Conservation (phyloP, 345 rosid genomes). For the Dipteronia sinensis region DNA sequence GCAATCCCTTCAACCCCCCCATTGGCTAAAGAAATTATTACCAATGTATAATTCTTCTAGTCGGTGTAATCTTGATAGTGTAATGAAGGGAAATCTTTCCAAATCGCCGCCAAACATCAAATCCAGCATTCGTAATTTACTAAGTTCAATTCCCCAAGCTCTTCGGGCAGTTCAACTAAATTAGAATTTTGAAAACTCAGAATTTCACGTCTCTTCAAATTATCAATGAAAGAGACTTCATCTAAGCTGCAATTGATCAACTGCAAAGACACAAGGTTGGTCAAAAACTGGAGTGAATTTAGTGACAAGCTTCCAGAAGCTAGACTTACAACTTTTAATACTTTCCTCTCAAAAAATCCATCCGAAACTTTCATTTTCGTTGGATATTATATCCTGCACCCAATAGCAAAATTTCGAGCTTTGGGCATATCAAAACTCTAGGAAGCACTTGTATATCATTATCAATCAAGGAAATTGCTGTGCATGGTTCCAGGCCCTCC, state of each 20-base stretch:
- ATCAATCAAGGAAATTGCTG: no score
- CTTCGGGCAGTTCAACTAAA: not conserved
- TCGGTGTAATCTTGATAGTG: not conserved
- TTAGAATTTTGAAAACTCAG: not conserved
- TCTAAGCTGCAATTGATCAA: not conserved
- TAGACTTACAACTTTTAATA: no score
- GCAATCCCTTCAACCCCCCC: not conserved
- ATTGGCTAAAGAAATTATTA: not conserved
- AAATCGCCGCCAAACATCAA: not conserved
- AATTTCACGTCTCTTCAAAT: not conserved
- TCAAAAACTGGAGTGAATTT: not conserved
- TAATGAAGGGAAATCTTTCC: not conserved
- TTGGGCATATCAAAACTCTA: no score
- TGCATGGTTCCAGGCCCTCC: no score
- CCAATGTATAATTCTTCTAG: not conserved
- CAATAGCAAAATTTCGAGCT: no score
- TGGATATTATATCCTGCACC: no score
- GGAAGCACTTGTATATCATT: no score
- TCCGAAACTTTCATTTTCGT: no score
- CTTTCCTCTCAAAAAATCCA: no score
- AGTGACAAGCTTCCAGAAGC: no score
- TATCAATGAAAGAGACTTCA: not conserved
- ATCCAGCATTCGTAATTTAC: conserved; percentile 2
- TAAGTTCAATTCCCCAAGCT: not conserved
- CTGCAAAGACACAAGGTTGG: not conserved